Conservation (phyloP, 2,329 filamentous ascomycete species). For the Coniochaeta pulveracea region DNA sequence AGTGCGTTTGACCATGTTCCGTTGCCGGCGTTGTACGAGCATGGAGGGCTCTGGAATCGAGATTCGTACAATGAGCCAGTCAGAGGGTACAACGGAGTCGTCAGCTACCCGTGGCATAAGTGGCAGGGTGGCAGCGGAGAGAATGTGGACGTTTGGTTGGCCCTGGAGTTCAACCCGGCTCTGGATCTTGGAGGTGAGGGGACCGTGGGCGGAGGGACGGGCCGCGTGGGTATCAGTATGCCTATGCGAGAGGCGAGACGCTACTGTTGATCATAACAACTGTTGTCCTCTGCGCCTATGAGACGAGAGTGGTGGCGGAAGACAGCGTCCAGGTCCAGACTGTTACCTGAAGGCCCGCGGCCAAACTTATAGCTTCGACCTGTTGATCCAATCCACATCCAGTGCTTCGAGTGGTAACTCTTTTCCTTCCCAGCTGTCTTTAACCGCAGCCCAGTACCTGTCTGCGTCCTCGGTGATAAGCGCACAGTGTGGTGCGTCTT, state of each 20-base stretch:
- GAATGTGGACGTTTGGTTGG: constrained; percentile 3
- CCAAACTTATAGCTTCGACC: neutral
- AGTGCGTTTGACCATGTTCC: constrained; percentile 1
- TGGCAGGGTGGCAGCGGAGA: neutral
- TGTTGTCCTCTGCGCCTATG: neutral
- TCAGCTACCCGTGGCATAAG: constrained; percentile 1
- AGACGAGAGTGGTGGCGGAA: neutral
- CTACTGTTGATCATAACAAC: neutral
- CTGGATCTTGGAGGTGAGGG: neutral
- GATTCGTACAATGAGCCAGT: neutral
- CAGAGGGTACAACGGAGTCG: constrained; percentile 1
- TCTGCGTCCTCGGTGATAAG: neutral
- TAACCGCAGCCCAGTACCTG: neutral
- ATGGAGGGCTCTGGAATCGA: constrained; percentile 1
- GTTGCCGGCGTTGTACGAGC: constrained; percentile 1
- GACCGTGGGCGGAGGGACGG: neutral
- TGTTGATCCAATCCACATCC: neutral
- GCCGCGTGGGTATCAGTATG: neutral
- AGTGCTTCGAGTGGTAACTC: neutral
- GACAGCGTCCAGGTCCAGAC: neutral
- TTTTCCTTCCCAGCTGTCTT: neutral
- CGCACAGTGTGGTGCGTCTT: neutral
- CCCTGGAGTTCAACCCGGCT: constrained; percentile 2
- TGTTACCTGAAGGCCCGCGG: neutral
- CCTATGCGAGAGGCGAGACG: neutral